These are phyloP conservation scores for Rhazya stricta DNA, from an alignment of 257 asterid species.

Conservation along the genomic window DNA sequence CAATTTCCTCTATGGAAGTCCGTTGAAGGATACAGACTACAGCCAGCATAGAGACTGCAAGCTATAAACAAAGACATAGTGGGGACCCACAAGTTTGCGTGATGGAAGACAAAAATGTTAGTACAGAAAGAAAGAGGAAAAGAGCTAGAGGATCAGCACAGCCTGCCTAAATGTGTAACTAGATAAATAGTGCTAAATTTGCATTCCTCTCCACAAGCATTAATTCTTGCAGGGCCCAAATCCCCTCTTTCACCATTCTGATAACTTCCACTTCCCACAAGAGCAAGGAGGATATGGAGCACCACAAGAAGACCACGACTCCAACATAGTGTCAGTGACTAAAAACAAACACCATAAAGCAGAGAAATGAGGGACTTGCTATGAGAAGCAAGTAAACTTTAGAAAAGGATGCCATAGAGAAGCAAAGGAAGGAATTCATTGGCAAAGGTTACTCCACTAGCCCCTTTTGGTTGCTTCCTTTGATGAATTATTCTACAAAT, in stretches of 20 bases:
- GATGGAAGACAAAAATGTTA: background rate
- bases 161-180: background rate
- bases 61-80: background rate
- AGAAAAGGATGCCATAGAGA: background rate
- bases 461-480: background rate
- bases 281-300: background rate
- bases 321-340: background rate
- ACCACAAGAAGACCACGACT: background rate
- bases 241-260: background rate
- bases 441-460: background rate
- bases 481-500: background rate
- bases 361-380: background rate
- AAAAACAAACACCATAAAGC: background rate
- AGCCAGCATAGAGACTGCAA: background rate
- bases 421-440: background rate
- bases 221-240: background rate
- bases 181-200: background rate
- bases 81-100: background rate
- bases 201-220: background rate
- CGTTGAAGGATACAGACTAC: background rate
- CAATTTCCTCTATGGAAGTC: no score
- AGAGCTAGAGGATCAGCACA: background rate
- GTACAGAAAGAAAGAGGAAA: background rate
- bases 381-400: background rate
- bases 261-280: background rate